Evolutionary conservation across 2,329 filamentous ascomycete genomes (phyloP).

Genomic region (Leptodontidium sp.): DNA sequence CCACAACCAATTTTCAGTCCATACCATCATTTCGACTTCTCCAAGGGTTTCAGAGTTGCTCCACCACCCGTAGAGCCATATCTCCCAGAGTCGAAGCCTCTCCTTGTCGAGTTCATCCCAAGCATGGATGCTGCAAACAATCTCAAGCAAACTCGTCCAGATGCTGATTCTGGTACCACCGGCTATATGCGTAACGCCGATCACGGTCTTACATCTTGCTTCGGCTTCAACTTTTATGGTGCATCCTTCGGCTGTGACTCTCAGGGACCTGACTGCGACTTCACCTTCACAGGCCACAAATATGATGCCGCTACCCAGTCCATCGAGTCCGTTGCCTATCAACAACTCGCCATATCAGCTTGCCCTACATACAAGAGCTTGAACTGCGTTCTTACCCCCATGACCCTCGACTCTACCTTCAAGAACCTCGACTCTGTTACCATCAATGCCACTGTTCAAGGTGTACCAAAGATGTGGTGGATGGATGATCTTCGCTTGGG

Average conservation of each 20-base stretch:
- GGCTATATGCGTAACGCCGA: constrained; percentile 43
- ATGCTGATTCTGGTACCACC: constrained; percentile 42
- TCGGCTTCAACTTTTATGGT: constrained; percentile 48
- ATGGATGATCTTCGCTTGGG: constrained; percentile 54
- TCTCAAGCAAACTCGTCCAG: constrained; percentile 33
- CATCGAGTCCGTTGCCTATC: constrained; percentile 40
- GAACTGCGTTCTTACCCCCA: constrained; percentile 46
- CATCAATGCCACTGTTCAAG: constrained; percentile 51
- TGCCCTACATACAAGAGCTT: constrained; percentile 40
- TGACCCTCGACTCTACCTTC: constrained; percentile 44
- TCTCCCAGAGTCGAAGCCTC: constrained; percentile 43
- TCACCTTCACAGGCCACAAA: constrained; percentile 49
- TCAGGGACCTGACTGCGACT: constrained; percentile 46
- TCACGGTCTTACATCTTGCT: constrained; percentile 45
- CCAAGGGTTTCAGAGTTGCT: constrained; percentile 47
- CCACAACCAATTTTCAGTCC: constrained; percentile 45
- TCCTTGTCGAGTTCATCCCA: constrained; percentile 46
- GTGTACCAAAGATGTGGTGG: constrained; percentile 54
- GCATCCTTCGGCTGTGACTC: constrained; percentile 52
- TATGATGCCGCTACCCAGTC: constrained; percentile 38
- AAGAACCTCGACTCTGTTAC: constrained; percentile 50
- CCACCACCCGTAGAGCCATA: constrained; percentile 45
- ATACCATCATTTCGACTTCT: constrained; percentile 49
- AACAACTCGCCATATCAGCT: constrained; percentile 42
- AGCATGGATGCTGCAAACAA: constrained; percentile 34